These are phyloP conservation scores for Ambrosiella cleistominuta DNA, from an alignment of 2,329 filamentous ascomycete genomes.

Conservation along the genomic window DNA sequence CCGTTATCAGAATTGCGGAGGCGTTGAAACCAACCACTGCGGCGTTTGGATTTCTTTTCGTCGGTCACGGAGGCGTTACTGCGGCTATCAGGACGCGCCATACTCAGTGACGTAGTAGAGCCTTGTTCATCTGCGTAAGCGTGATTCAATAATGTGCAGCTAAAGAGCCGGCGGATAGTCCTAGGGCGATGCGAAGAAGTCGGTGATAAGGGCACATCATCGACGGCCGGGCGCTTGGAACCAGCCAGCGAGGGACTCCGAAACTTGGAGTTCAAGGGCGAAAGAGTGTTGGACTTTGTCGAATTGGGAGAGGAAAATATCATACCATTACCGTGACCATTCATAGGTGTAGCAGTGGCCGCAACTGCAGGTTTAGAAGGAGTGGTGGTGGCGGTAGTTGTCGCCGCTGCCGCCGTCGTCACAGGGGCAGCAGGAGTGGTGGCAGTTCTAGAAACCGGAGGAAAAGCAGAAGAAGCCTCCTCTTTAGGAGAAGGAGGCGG, in stretches of 20 bases:
- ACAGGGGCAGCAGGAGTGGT: not conserved
- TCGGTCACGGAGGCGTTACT: slow-evolving; percentile 27
- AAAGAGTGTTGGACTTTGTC: not conserved
- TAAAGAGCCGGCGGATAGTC: slow-evolving; percentile 40
- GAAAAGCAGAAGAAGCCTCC: slow-evolving; percentile 27
- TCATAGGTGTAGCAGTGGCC: slow-evolving; percentile 6
- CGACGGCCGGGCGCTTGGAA: slow-evolving; percentile 29
- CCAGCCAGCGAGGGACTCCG: slow-evolving; percentile 18
- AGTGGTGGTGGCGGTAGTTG: slow-evolving; percentile 12
- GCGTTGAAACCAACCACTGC: slow-evolving; percentile 42
- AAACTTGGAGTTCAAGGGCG: slow-evolving; percentile 15
- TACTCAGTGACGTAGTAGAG: slow-evolving; percentile 17
- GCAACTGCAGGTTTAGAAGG: not conserved
- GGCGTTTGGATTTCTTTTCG: slow-evolving; percentile 36
- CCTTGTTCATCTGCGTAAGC: slow-evolving; percentile 32
- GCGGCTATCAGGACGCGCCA: slow-evolving; percentile 31
- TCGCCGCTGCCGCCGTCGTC: not conserved
- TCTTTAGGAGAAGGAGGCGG: slow-evolving; percentile 36
- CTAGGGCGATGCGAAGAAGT: slow-evolving; percentile 33
- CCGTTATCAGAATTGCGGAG: slow-evolving; percentile 25
- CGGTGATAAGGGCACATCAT: slow-evolving; percentile 35
- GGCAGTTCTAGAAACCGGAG: slow-evolving; percentile 15
- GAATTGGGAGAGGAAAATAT: slow-evolving; percentile 4
- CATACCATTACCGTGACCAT: slow-evolving; percentile 24
- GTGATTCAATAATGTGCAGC: slow-evolving; percentile 36